phyloP scores from a whole-genome alignment of 192 early-diverging fungal species.

The Gigaspora rosea region DNA sequence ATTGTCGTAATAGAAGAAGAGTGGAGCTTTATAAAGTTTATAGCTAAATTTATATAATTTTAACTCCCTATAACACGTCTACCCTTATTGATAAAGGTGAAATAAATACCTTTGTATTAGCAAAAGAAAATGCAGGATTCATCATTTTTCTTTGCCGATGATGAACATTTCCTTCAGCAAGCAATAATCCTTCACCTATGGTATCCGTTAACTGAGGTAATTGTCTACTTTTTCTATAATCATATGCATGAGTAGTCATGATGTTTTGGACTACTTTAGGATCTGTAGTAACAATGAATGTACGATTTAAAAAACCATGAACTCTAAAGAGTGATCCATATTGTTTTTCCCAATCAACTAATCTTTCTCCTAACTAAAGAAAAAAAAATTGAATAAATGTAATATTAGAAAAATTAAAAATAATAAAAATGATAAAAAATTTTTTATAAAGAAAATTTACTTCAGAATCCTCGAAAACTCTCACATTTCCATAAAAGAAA shows the following conservation, averaged over 20 bases:
- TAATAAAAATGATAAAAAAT: neutral
- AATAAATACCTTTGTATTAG: conserved; percentile 43
- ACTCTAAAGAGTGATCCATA: too few species aligned
- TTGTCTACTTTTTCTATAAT: conserved; percentile 46
- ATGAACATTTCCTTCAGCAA: conserved; percentile 57
- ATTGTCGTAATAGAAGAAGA: too few species aligned
- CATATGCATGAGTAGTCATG: conserved; percentile 46
- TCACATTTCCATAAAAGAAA: neutral
- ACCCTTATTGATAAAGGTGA: conserved; percentile 30
- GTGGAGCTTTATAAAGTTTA: too few species aligned
- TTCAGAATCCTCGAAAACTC: neutral
- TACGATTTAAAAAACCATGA: too few species aligned
- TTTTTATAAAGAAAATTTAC: too few species aligned
- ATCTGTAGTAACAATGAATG: conserved; percentile 39
- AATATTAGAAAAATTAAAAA: too few species aligned
- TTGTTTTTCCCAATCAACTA: too few species aligned
- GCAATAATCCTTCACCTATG: conserved; percentile 52
- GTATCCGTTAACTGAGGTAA: conserved; percentile 34
- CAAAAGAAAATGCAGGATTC: conserved; percentile 54
- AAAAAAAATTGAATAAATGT: too few species aligned
- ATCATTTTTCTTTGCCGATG: conserved; percentile 57
- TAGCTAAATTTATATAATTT: too few species aligned
- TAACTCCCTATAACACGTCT: too few species aligned
- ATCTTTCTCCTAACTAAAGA: too few species aligned
- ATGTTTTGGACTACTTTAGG: conserved; percentile 49